Evolutionary conservation across 768 basidiomycete species (phyloP), one percentile per base, ranked within the genome.

Genomic region (Lyophyllum shimeji): DNA sequence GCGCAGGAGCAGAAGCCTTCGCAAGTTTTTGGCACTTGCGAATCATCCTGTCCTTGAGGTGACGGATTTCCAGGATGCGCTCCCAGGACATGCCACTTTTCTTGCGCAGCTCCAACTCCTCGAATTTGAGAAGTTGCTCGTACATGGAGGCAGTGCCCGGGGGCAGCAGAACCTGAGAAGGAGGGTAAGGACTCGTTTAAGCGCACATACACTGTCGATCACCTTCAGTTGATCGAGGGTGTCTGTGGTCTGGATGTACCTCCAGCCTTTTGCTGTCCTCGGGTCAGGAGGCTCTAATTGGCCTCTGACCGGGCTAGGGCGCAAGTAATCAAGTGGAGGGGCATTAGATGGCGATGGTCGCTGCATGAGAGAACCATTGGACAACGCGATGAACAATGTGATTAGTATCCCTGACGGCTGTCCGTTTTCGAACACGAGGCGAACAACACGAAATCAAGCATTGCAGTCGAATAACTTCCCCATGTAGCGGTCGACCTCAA

Each of bases 21-120:
- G 82, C 80, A 43, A 89, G 71, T 53, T 85, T 82, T 60, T 84
- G 83, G 65, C 86, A 89, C 64, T 90, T 90, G 68, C 87, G 85
- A 59, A 89, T 83, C 87, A 90, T 89, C 56, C 89, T 81, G 67
- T 90, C 88, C 73, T 90, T 90, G 63, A 90, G 76, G 60, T 83
- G 88, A 13, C 88, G 86, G 46, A 90, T 87, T 66, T 89, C 80
- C 58, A 87, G 74, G 63, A 90, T 80, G 59, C 84, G 82, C 46
- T 86, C 81, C 87, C 86, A 89, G 55, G 82, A 80, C 20, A 85
- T 76, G 31, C 71, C 64, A 2, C 73, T 73, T 55, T 82, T 81
- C 68, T 82, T 85, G 40, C 75, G 74, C 20, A 90, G 78, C 64
- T 90, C 89, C 24, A 72, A 71, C 5, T 72, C 69, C 68, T 90